Percentiles rank a stretch among this genome's conserved stretches.
phyloP scores from a whole-genome alignment of 2,329 filamentous ascomycete genomes.

The Gaeumannomyces sp. region DNA sequence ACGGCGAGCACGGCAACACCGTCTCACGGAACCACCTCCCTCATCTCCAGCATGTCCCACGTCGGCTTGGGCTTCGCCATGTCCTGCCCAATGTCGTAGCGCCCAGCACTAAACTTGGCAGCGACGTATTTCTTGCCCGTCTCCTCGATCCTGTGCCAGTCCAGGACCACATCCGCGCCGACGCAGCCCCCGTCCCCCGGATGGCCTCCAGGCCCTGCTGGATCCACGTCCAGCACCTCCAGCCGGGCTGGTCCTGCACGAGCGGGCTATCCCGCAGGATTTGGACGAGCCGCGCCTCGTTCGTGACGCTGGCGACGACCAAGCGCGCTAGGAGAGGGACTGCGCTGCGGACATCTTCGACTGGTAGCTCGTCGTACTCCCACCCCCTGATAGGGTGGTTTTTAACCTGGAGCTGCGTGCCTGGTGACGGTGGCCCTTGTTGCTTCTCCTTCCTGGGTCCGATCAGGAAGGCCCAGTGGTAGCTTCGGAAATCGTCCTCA shows the following conservation, averaged over 20 bases:
- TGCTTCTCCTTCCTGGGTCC: constrained; percentile 23
- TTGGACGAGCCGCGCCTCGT: constrained; percentile 25
- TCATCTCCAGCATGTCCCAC: constrained; percentile 22
- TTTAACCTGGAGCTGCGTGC: constrained; percentile 28
- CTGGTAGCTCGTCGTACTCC: constrained; percentile 23
- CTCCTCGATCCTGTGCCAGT: constrained; percentile 32
- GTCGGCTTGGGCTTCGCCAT: constrained; percentile 21
- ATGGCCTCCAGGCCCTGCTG: constrained; percentile 27
- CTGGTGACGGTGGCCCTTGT: constrained; percentile 14
- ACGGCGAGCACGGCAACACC: too few relatives aligned
- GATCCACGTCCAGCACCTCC: constrained; percentile 35
- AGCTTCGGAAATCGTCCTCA: constrained; percentile 8
- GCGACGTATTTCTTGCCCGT: constrained; percentile 28
- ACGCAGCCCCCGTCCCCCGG: constrained; percentile 28
- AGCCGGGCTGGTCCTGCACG: constrained; percentile 27
- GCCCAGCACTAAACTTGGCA: constrained; percentile 23
- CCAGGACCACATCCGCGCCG: constrained; percentile 26
- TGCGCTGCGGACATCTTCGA: constrained; percentile 18
- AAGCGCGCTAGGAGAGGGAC: constrained; percentile 30
- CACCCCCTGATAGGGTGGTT: constrained; percentile 19
- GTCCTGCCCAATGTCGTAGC: constrained; percentile 15
- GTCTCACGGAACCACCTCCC: constrained; percentile 13
- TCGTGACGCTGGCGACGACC: constrained; percentile 31
- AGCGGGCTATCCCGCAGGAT: constrained; percentile 28
- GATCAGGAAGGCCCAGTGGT: constrained; percentile 26